phyloP scores from a whole-genome alignment of 148 eudicot genomes.

The Fallopia convolvulus region DNA sequence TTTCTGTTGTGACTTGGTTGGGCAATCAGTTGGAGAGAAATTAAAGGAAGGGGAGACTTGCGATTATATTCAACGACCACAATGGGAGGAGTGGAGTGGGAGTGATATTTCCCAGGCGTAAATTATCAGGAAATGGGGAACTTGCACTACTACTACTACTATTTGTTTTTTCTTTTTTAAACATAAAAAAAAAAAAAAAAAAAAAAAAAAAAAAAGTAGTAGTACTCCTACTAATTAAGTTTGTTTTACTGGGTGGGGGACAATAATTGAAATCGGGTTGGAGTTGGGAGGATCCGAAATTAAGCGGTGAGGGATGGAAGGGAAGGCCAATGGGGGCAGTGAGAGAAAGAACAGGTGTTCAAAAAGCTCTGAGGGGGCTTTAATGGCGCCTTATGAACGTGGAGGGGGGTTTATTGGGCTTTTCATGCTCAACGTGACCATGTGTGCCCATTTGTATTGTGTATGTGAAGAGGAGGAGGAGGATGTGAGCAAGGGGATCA shows the following conservation, averaged over 20 bases:
- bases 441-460: not conserved
- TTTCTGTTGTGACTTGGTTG: not conserved
- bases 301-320: not conserved
- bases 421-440: not conserved
- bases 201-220: too few species aligned
- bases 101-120: not conserved
- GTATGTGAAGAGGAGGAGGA: not conserved
- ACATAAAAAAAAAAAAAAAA: too few species aligned
- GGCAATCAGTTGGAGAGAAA: not conserved
- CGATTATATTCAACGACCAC: not conserved
- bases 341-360: slow-evolving; percentile 5
- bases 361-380: slow-evolving; percentile 1
- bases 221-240: too few species aligned
- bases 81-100: not conserved
- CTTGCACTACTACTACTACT: not conserved
- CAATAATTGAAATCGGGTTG: not conserved
- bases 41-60: too few species aligned
- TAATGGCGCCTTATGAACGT: slow-evolving; percentile 3
- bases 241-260: not conserved
- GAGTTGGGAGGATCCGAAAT: not conserved
- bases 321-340: not conserved
- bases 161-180: too few species aligned
- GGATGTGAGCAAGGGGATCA: not conserved
- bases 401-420: not conserved
- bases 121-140: not conserved